Conservation (phyloP, 306 rosid genomes). For the Fragaria ananassa region DNA sequence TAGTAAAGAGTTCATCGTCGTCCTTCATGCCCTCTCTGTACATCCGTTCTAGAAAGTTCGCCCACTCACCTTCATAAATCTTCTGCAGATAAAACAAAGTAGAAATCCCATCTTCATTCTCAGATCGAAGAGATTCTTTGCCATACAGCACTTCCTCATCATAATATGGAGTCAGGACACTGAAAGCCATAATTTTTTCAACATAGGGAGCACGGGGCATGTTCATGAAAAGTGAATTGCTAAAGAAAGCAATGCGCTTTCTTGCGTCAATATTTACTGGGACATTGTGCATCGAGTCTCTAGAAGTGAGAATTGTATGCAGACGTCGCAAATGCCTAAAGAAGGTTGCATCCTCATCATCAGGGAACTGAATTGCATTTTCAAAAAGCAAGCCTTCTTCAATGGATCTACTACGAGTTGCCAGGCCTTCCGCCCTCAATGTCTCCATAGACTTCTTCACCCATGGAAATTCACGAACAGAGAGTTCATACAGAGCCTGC, state of each 20-base stretch:
- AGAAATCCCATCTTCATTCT: constrained; percentile 89
- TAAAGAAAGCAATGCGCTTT: constrained; percentile 79
- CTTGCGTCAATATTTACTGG: constrained; percentile 83
- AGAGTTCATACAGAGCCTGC: constrained; percentile 82
- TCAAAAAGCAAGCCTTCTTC: constrained; percentile 69
- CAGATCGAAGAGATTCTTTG: constrained; percentile 54
- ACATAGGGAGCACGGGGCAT: constrained; percentile 88
- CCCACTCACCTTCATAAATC: constrained; percentile 93
- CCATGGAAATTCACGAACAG: constrained; percentile 64
- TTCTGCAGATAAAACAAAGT: constrained; percentile 84
- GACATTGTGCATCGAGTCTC: constrained; percentile 79
- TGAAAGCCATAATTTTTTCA: constrained; percentile 91
- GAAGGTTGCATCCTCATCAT: constrained; percentile 49
- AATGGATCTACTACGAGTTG: constrained; percentile 31
- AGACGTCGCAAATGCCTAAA: constrained; percentile 66
- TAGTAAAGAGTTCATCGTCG: constrained; percentile 58
- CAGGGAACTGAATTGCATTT: constrained; percentile 63
- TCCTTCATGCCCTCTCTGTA: constrained; percentile 61
- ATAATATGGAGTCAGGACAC: constrained; percentile 83
- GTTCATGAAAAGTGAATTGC: constrained; percentile 94
- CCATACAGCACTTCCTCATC: constrained; percentile 81
- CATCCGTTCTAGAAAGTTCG: constrained; percentile 86
- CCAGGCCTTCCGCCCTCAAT: constrained; percentile 64
- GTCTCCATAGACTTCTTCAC: constrained; percentile 39
- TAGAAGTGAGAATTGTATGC: constrained; percentile 76